These are phyloP conservation scores for Bipolaris oryzae DNA, from an alignment of 2,329 filamentous ascomycete genomes.

Conservation along the genomic window DNA sequence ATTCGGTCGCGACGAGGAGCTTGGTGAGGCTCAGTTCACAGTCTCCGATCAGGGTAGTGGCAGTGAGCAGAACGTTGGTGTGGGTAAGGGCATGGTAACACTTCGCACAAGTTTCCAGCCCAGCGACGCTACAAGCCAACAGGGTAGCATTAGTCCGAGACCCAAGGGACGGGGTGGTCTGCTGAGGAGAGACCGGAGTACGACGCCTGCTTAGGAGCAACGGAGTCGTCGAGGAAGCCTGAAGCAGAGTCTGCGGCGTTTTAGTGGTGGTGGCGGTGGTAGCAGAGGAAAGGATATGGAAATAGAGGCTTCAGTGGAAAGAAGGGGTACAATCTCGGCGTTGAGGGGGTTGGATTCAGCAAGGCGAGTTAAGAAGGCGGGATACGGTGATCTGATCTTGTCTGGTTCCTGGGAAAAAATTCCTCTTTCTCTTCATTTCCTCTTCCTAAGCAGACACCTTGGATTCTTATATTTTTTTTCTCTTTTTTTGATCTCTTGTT, in stretches of 20 bases:
- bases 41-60: conserved; percentile 78
- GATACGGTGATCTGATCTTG: conserved; percentile 1
- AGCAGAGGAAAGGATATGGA: not conserved
- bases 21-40: conserved; percentile 88
- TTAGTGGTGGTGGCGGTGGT: not conserved
- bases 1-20: conserved; percentile 80
- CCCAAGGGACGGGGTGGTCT: conserved; percentile 51
- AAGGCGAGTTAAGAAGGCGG: conserved; percentile 1
- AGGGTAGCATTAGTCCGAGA: conserved; percentile 42
- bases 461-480: not conserved
- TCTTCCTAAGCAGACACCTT: not conserved
- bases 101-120: conserved; percentile 74
- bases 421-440: not conserved
- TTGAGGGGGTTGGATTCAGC: conserved; percentile 3
- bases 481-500: not conserved
- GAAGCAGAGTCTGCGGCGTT: not conserved
- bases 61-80: conserved; percentile 73
- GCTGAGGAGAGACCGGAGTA: conserved; percentile 46
- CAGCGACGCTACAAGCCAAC: conserved; percentile 47
- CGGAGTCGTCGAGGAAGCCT: not conserved
- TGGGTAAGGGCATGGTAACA: conserved; percentile 74
- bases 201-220: conserved; percentile 13
- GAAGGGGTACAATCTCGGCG: not conserved
- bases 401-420: not conserved
- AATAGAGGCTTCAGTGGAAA: not conserved